Evolutionary conservation across 2,329 filamentous ascomycete genomes (phyloP).

Genomic region (Colletotrichum trifolii): DNA sequence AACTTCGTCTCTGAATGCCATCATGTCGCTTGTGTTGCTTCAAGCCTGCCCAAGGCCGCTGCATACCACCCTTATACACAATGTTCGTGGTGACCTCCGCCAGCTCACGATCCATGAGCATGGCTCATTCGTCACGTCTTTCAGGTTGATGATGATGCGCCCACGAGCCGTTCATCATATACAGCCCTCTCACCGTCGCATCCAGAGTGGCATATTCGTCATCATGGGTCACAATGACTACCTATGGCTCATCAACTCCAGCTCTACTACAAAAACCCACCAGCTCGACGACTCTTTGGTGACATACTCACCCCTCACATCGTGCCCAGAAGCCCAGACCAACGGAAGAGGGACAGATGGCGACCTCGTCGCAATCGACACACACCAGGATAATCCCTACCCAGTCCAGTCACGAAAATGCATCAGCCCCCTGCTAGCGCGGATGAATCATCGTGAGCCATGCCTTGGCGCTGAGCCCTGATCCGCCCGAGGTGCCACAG

Average conservation of each 20-base stretch:
- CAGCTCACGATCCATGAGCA: background rate
- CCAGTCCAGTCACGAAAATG: background rate
- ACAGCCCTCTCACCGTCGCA: background rate
- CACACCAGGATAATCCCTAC: background rate
- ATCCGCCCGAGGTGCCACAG: conserved; percentile 12
- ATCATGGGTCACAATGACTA: conserved; percentile 5
- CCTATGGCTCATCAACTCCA: background rate
- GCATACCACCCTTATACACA: background rate
- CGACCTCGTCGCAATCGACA: background rate
- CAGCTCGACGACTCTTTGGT: background rate
- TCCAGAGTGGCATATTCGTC: background rate
- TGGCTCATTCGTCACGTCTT: conserved; percentile 11
- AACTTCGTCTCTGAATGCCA: background rate
- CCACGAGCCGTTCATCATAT: background rate
- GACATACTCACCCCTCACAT: background rate
- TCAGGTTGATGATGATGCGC: background rate
- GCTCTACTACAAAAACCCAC: background rate
- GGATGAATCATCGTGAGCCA: conserved; percentile 36
- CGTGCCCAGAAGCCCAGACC: background rate
- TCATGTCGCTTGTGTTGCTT: background rate
- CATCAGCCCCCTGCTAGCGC: conserved; percentile 24
- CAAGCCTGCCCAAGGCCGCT: background rate
- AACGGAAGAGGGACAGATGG: background rate
- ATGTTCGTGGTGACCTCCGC: background rate
- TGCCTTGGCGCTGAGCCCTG: conserved; percentile 5